Base-by-base conservation (phyloP, 345 rosid genomes). In the Populus alba region DNA sequence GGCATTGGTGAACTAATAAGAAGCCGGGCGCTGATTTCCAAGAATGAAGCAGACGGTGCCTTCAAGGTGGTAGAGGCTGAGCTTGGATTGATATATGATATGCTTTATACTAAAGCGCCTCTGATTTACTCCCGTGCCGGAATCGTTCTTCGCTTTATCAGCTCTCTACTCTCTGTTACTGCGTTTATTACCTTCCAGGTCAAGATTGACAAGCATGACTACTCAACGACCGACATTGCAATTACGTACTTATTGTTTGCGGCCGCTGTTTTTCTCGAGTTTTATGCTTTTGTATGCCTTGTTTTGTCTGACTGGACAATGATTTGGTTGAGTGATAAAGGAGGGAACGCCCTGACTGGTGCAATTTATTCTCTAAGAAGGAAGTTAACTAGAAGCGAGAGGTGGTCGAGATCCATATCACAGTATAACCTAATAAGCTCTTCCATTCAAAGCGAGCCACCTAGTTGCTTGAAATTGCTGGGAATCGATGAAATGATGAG, bases 61-160 rank as follows among this genome's bases (percentile, higher is more conserved):
- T 80, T 88, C 68, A 68, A 70, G 10, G 45, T 90, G 33, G 71
- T 87, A 2, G 90, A 85, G 73, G 79, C 74, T 20, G 90, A 85
- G 73, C 86, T 89, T 1, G 72, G 81, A 47, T 83, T 90, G 77
- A 72, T 89, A 53, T 89, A 81, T 39, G 89, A 84, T 37, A 70
- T 77, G 33, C 81, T 86, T 6, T 89, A 49, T 79, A 86, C 92
- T 0, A 89, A 89, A 75, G 85, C 83, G 1, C 35, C 61, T 8
- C 6, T 82, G 4, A 16, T 80, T 25, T 78, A 78, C 71, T 39
- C 77, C 1, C 4, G 33, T 25, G 8, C 16, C 0, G 88, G 92
- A n/a, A 27, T 74, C 59, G 0, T 59, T 62, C 76, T 77, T 68
- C 80, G 87, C 2, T 61, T 2, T 61, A 6, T 47, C 31, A 49